phyloP scores from a whole-genome alignment of 768 basidiomycete genomes.

The Rubroboletus pulcherrimus region DNA sequence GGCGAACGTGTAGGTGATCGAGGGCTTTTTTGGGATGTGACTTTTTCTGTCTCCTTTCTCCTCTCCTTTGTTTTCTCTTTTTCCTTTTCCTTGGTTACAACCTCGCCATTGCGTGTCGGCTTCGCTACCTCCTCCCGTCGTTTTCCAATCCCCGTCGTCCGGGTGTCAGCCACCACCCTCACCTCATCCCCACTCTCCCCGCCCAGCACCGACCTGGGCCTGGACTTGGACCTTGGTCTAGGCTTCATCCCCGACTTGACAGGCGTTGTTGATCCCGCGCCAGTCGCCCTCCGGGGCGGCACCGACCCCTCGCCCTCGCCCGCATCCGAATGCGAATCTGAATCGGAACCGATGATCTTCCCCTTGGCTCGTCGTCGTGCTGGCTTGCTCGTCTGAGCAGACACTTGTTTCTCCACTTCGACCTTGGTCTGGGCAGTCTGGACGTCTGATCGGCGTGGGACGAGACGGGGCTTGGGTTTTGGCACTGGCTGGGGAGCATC shows the following conservation, averaged over 20 bases:
- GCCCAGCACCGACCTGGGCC: not conserved
- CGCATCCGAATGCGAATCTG: not conserved
- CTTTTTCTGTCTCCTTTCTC: not conserved
- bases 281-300: slow-evolving; percentile 9
- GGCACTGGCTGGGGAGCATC: not conserved
- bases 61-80: not conserved
- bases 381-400: not conserved
- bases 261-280: slow-evolving; percentile 12
- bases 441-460: not conserved
- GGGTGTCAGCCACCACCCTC: not conserved
- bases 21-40: not conserved
- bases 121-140: not conserved
- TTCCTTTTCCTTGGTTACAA: not conserved
- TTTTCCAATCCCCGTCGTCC: not conserved
- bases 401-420: not conserved
- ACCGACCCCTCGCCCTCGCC: not conserved
- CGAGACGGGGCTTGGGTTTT: not conserved
- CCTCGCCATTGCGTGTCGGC: not conserved
- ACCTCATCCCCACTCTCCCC: slow-evolving; percentile 2
- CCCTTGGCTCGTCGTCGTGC: not conserved
- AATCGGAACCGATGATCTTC: not conserved
- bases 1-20: slow-evolving; percentile 10
- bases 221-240: slow-evolving; percentile 13
- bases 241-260: slow-evolving; percentile 29
- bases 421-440: not conserved